Base-by-base conservation (phyloP, 192 early-diverging fungal species). In the Podochytrium sp. region DNA sequence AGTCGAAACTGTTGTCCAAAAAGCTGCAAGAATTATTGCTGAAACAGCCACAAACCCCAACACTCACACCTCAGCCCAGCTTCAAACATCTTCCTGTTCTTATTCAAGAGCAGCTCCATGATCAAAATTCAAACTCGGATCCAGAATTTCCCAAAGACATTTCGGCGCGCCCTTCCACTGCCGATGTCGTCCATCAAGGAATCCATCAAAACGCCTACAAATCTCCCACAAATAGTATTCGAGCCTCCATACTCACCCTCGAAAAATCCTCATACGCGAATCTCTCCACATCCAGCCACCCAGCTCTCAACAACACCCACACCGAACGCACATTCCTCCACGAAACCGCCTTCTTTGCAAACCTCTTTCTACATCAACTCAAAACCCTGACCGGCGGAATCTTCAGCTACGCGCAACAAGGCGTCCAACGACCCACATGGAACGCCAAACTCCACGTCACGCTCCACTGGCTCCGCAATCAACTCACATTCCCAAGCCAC, bases 381-480 rank as follows among this genome's bases (percentile, higher is more conserved):
- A 6, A 5, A 27, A 56, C 27, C 6, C 27, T 56, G 18, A 56
- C 53, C 6, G 12, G 18, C 12, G 53, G 53, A 27, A 29, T 56
- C 27, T 12, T 29, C 6, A 27, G 27, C 25, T 56, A 23, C 27
- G 18, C 27, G 5, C 27, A 25, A 5, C 5, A 56, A 25, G 53
- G 53, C 27, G 53, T 56, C 25, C 12, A 5, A 5, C 6, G 53
- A 29, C 53, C 53, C 6, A 23, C 53, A 23, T 56, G 53, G 53
- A 29, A 56, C 53, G 27, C 12, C 6, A 12, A 29, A 27, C 27
- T 56, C 6, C 79, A 77, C 18, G 52, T 80, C 16, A 72, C 38
- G 23, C 57, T 77, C 10, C 75, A 80, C 58, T 55, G 63, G 18
- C 42, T 80, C n/a, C 69, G 75, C 3, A 56, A 42, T 32, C 72